Evolutionary conservation across 2,329 filamentous ascomycete species (phyloP), one percentile per base, ranked within the genome.

Genomic region (Penicillium sp.): DNA sequence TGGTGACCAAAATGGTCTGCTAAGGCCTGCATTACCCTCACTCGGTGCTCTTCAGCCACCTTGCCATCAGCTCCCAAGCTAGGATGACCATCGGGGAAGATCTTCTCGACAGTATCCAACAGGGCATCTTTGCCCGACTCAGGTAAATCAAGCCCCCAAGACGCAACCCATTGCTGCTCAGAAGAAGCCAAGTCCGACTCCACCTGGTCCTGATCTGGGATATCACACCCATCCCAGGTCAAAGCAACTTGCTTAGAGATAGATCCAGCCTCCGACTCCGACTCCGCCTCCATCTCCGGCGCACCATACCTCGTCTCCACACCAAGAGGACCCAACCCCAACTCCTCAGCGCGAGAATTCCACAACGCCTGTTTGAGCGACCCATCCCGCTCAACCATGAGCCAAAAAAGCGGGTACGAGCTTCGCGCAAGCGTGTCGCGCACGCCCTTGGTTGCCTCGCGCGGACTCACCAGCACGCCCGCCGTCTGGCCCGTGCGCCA

Each of bases 361-460:
- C 76, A 79, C 40, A 79, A 56, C 24, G 72, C 68, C 62, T 79
- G 76, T 46, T 65, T 68, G 40, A 78, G 44, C 9, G 51, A 56
- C 15, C 70, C 71, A 45, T 70, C 66, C 45, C 65, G 51, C 52
- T 72, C 71, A 51, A 76, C 68, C 64, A 77, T 68, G 62, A 77
- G 69, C 75, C 76, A 95, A 0, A 86, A 85, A 78, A 96, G 82
- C 1, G 91, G 89, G 75, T 82, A 85, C 30, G 75, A 70, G 65
- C 87, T 89, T 51, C 84, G 76, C 4, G 80, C 80, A 59, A 97
- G 66, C 20, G 90, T 85, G 41, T 91, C 85, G 51, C 89, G 77
- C 3, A 95, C 85, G 1, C 92, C 93, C 64, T 84, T 88, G 0
- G 91, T 96, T 26, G 91, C 88, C 46, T 84, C 78, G 54, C 81